Evolutionary conservation across 805 yeast species (phyloP).

Genomic region (Saccharomycopsis malanga): DNA sequence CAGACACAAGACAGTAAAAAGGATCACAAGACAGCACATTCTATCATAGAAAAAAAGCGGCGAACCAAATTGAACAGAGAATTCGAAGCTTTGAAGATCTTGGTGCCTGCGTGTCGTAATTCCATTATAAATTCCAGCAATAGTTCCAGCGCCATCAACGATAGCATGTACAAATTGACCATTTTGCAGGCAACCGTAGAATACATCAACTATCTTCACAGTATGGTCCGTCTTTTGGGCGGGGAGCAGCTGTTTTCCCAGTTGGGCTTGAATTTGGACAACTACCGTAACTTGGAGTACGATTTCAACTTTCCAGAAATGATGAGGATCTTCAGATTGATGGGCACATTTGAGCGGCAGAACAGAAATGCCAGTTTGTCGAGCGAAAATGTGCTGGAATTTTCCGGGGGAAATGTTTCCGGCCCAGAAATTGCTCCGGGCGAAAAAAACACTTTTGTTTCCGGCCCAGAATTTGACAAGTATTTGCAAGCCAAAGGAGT

Average conservation of each 20-base stretch:
- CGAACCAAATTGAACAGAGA: constrained; percentile 75
- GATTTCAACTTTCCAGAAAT: constrained; percentile 42
- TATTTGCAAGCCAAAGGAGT: constrained; percentile 16
- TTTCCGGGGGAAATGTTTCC: background rate
- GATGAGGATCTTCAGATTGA: constrained; percentile 20
- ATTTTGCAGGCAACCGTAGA: constrained; percentile 79
- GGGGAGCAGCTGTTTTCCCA: constrained; percentile 40
- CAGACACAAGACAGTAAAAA: constrained; percentile 26
- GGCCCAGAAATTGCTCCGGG: background rate
- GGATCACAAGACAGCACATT: constrained; percentile 55
- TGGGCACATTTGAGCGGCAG: constrained; percentile 10
- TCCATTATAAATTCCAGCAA: constrained; percentile 24
- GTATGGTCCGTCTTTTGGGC: constrained; percentile 45
- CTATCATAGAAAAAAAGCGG: constrained; percentile 73
- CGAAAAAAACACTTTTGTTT: background rate
- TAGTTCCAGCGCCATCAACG: constrained; percentile 30
- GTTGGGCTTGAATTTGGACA: constrained; percentile 51
- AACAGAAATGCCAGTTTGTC: background rate
- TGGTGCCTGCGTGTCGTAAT: constrained; percentile 72
- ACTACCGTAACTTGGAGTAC: constrained; percentile 50
- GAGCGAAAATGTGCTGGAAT: background rate
- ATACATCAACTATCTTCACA: constrained; percentile 64
- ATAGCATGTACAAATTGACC: constrained; percentile 74
- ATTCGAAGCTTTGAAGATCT: constrained; percentile 69
- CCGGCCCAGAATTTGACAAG: constrained; percentile 9